phyloP scores from a whole-genome alignment of 139 green algal genomes.

The Asterochloris erici region DNA sequence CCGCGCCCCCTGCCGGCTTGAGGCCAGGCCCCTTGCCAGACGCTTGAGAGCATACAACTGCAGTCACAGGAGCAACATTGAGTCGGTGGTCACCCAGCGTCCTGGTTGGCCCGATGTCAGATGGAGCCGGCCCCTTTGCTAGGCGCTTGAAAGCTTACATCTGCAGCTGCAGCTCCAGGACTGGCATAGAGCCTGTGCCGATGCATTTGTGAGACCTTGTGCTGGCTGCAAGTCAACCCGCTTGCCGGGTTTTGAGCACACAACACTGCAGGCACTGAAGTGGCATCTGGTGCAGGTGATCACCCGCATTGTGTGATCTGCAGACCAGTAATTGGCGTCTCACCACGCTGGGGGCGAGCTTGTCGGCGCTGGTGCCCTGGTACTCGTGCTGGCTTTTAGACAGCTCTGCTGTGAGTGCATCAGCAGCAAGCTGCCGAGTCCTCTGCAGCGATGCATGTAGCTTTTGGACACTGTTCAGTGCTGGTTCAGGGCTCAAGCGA shows the following conservation, averaged over 20 bases:
- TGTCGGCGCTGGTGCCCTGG: no score
- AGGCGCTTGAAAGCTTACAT: not conserved
- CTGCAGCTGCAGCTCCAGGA: not conserved
- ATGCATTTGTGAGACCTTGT: not conserved
- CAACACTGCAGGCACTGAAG: no score
- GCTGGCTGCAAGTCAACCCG: not conserved
- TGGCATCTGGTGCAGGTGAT: no score
- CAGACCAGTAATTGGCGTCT: no score
- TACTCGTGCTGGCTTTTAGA: no score
- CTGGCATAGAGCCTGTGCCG: not conserved
- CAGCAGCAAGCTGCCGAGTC: no score
- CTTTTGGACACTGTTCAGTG: no score
- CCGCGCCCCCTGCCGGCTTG: conserved; percentile 57
- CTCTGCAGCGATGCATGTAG: no score
- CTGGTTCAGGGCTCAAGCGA: no score
- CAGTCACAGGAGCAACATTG: not conserved
- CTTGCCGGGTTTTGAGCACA: not conserved
- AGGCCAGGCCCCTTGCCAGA: conserved; percentile 64
- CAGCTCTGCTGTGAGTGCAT: no score
- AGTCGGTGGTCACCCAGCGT: not conserved
- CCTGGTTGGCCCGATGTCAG: not conserved
- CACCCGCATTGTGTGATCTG: no score
- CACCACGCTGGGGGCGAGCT: no score
- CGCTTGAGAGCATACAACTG: conserved; percentile 69
- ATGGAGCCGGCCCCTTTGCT: not conserved